Percentiles rank a stretch among this genome's conserved stretches.
Conservation (phyloP, 257 asterid genomes). For the Euphrasia confusa region DNA sequence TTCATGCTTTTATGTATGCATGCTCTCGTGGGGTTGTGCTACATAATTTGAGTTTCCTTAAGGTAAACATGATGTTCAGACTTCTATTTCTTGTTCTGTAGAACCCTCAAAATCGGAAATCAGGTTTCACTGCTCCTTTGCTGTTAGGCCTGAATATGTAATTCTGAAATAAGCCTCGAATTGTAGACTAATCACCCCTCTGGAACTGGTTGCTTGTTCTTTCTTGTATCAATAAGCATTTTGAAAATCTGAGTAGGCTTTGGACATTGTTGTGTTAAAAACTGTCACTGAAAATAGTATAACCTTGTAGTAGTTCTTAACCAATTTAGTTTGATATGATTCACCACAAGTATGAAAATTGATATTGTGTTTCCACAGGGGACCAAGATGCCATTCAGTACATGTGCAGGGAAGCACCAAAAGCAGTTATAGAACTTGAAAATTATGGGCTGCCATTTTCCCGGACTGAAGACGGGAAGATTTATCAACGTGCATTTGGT, state of each 20-base stretch:
- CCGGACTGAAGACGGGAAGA: constrained; percentile 92
- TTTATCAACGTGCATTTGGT: constrained; percentile 98
- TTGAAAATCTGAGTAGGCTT: constrained; percentile 5
- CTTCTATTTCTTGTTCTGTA: not conserved
- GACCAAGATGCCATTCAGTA: constrained; percentile 96
- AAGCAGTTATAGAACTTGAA: constrained; percentile 89
- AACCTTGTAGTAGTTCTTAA: too few species aligned
- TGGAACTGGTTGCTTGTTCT: not conserved
- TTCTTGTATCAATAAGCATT: constrained; percentile 3
- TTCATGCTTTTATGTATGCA: not conserved
- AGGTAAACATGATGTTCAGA: not conserved
- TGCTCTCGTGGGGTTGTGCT: not conserved
- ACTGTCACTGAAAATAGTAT: not conserved
- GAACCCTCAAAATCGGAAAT: too few species aligned
- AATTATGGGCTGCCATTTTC: constrained; percentile 89
- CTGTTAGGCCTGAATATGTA: not conserved
- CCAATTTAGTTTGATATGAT: not conserved
- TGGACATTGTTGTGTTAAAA: not conserved
- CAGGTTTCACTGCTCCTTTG: not conserved
- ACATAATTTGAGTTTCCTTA: not conserved
- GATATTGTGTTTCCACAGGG: constrained; percentile 39
- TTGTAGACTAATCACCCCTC: not conserved
- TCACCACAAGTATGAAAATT: not conserved
- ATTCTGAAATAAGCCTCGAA: not conserved
- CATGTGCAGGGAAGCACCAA: constrained; percentile 94